Evolutionary conservation across 2,329 filamentous ascomycete species (phyloP).

Genomic region (Microdochium paspali): DNA sequence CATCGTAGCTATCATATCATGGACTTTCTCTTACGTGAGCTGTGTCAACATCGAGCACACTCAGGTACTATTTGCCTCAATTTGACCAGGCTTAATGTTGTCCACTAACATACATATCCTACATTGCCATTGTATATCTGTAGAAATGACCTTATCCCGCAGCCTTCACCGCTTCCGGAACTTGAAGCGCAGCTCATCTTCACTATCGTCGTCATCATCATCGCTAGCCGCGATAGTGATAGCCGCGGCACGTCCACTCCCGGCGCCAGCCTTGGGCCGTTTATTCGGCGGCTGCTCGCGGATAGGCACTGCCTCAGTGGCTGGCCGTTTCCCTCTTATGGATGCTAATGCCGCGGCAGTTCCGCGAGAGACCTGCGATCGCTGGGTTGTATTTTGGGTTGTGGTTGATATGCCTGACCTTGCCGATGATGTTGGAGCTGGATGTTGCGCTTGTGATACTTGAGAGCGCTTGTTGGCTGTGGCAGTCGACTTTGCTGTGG

Average conservation of each 20-base stretch:
- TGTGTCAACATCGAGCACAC: no score
- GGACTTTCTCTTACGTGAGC: no score
- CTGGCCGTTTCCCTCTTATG: background rate
- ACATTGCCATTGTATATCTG: no score
- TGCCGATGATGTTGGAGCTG: background rate
- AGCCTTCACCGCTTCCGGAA: conserved; percentile 37
- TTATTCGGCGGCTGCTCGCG: conserved; percentile 14
- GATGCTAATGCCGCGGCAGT: background rate
- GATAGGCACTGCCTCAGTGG: conserved; percentile 1
- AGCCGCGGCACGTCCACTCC: conserved; percentile 22
- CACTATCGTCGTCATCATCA: conserved; percentile 34
- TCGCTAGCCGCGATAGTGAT: conserved; percentile 16
- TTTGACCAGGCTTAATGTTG: no score
- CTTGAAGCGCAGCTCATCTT: conserved; percentile 46
- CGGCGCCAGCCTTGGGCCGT: conserved; percentile 16
- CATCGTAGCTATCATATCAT: no score
- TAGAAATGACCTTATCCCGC: background rate
- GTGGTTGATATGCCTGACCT: background rate
- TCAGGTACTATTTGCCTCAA: no score
- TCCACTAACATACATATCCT: no score
- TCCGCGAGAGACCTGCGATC: conserved; percentile 5
- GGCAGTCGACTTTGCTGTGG: background rate
- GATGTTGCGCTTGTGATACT: background rate
- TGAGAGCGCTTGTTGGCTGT: background rate
- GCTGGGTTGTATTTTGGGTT: conserved; percentile 3